These are phyloP conservation scores for Byssochlamys sp. DNA, from an alignment of 2,329 filamentous ascomycete genomes.

Conservation along the genomic window DNA sequence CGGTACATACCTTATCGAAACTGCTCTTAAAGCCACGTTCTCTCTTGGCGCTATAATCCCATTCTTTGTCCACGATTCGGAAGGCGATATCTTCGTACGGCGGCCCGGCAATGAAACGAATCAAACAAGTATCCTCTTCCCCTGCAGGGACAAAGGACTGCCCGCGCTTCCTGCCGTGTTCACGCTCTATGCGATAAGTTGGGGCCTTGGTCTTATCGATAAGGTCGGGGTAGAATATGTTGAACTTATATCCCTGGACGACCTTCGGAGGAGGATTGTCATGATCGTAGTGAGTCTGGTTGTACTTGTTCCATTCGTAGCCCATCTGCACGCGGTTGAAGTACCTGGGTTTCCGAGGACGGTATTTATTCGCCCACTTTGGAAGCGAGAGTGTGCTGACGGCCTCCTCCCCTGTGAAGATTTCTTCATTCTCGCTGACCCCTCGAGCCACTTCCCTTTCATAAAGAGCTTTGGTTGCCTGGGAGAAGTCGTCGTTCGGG, in stretches of 20 bases:
- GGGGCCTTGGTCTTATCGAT: slow-evolving; percentile 91
- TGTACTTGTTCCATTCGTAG: slow-evolving; percentile 99
- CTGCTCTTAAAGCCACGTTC: slow-evolving; percentile 92
- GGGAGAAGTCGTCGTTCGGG: slow-evolving; percentile 69
- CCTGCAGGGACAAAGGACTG: slow-evolving; percentile 89
- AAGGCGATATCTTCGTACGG: slow-evolving; percentile 97
- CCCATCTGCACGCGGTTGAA: slow-evolving; percentile 99
- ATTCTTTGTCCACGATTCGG: slow-evolving; percentile 93
- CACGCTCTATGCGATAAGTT: slow-evolving; percentile 89
- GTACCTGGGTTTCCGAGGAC: slow-evolving; percentile 84
- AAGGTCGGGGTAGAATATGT: slow-evolving; percentile 96
- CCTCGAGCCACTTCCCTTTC: slow-evolving; percentile 87
- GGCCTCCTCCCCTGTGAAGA: slow-evolving; percentile 82
- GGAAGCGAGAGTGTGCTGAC: slow-evolving; percentile 57
- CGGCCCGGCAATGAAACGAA: slow-evolving; percentile 87
- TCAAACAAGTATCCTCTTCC: slow-evolving; percentile 92
- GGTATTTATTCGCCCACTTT: slow-evolving; percentile 74
- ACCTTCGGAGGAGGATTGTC: slow-evolving; percentile 97
- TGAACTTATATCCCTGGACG: slow-evolving; percentile 98
- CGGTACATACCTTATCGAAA: slow-evolving; percentile 76
- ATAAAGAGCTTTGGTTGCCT: slow-evolving; percentile 78
- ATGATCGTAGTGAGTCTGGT: slow-evolving; percentile 97
- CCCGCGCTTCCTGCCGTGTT: slow-evolving; percentile 77
- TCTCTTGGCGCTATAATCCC: slow-evolving; percentile 94
- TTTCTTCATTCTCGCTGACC: slow-evolving; percentile 86